Evolutionary conservation across 2,329 filamentous ascomycete genomes (phyloP).

Genomic region (Venturia oleaginea): DNA sequence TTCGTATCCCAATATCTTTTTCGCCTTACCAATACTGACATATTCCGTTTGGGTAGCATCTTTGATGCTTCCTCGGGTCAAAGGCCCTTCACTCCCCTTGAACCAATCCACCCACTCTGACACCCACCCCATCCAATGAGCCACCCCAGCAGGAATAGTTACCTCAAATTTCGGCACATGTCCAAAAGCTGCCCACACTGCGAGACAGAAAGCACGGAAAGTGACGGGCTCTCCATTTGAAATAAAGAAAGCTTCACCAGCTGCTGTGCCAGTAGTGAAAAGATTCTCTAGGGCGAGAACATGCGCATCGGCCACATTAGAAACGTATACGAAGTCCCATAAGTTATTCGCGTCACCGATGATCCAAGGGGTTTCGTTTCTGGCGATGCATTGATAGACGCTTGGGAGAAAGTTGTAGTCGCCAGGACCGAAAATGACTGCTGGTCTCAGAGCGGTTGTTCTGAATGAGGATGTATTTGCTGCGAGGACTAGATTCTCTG

Average conservation of each 20-base stretch:
- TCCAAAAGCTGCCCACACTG: constrained; percentile 60
- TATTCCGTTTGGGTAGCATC: constrained; percentile 47
- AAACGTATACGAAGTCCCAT: constrained; percentile 62
- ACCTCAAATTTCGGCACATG: constrained; percentile 43
- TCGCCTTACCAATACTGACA: constrained; percentile 44
- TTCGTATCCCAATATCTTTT: constrained; percentile 42
- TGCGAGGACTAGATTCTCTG: constrained; percentile 70
- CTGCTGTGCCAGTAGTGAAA: constrained; percentile 49
- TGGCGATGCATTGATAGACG: constrained; percentile 61
- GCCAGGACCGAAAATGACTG: constrained; percentile 84
- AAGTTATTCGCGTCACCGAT: constrained; percentile 66
- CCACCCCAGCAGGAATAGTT: constrained; percentile 39
- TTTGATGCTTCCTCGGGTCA: constrained; percentile 46
- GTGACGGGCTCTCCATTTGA: constrained; percentile 84
- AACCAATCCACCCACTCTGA: constrained; percentile 24
- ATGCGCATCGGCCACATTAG: constrained; percentile 68
- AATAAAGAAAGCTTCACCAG: constrained; percentile 79
- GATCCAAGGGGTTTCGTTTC: constrained; percentile 65
- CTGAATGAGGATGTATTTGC: constrained; percentile 62
- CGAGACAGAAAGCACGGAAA: constrained; percentile 81
- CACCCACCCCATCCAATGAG: constrained; percentile 39
- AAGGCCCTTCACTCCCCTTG: constrained; percentile 34
- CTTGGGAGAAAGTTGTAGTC: constrained; percentile 69
- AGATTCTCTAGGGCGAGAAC: constrained; percentile 70
- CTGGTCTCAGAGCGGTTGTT: constrained; percentile 74